Percentiles rank a stretch among this genome's conserved stretches.
phyloP scores from a whole-genome alignment of 2,329 filamentous ascomycete species.

The Phialophora macrospora region DNA sequence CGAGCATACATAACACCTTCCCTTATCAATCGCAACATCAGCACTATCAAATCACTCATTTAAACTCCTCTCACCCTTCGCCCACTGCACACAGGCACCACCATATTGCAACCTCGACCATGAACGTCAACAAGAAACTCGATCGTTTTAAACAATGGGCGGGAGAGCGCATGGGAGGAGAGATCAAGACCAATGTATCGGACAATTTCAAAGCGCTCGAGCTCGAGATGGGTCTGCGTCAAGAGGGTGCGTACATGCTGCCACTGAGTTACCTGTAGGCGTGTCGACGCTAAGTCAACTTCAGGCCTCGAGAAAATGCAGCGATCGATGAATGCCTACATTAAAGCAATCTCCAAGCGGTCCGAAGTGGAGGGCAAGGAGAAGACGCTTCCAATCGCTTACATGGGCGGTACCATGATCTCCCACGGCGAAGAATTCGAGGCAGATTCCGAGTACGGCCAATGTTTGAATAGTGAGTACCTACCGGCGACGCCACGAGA shows the following conservation, averaged over 20 bases:
- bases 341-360: conserved; percentile 85
- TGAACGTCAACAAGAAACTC: conserved; percentile 82
- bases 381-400: conserved; percentile 77
- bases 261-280: not conserved
- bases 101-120: conserved; percentile 42
- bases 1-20: conserved; percentile 10
- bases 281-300: conserved; percentile 32
- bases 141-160: conserved; percentile 98
- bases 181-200: conserved; percentile 82
- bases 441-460: conserved; percentile 85
- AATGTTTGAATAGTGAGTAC: conserved; percentile 72
- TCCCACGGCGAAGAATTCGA: conserved; percentile 92
- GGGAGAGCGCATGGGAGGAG: conserved; percentile 91
- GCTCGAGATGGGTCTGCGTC: conserved; percentile 83
- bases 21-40: conserved; percentile 22
- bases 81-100: not conserved
- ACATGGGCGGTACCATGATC: conserved; percentile 84
- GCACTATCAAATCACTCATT: conserved; percentile 16
- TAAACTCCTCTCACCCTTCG: conserved; percentile 9
- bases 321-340: conserved; percentile 79
- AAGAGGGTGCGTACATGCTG: conserved; percentile 69
- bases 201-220: conserved; percentile 93
- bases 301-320: conserved; percentile 89
- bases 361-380: conserved; percentile 86
- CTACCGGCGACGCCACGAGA: conserved; percentile 1